Evolutionary conservation across 345 rosid genomes (phyloP).

Genomic region (Heritiera fomes): DNA sequence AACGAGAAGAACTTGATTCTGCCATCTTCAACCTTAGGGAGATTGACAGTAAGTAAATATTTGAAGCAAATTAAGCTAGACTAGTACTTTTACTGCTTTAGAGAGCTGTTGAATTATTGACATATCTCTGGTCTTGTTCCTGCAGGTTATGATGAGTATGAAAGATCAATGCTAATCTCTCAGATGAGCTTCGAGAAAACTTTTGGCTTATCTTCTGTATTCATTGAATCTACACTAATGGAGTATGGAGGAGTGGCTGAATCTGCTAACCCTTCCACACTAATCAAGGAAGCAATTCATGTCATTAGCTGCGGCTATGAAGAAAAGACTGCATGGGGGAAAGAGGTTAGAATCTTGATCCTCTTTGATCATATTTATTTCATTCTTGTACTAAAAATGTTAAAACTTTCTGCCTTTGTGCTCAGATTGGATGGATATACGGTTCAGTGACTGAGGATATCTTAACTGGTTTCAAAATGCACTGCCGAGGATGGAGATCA

Average conservation of each 20-base stretch:
- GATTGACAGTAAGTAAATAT: conserved; percentile 61
- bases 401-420: conserved; percentile 15
- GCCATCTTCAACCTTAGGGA: conserved; percentile 93
- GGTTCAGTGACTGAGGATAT: conserved; percentile 97
- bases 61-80: neutral
- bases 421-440: conserved; percentile 96
- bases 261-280: conserved; percentile 72
- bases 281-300: conserved; percentile 96
- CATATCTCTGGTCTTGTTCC: conserved; percentile 8
- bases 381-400: neutral
- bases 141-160: conserved; percentile 87
- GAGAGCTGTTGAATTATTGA: neutral
- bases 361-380: neutral
- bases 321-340: conserved; percentile 97
- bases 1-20: conserved; percentile 85
- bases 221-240: conserved; percentile 92
- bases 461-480: conserved; percentile 97
- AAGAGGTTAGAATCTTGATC: conserved; percentile 61
- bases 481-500: conserved; percentile 99
- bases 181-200: conserved; percentile 94
- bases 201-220: conserved; percentile 89
- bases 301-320: conserved; percentile 95
- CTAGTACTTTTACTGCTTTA: conserved; percentile 3
- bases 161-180: conserved; percentile 92
- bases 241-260: conserved; percentile 93